Evolutionary conservation across 208 protist species (phyloP), one percentile per base, ranked within the genome.

Genomic region (Trypanosoma avium): DNA sequence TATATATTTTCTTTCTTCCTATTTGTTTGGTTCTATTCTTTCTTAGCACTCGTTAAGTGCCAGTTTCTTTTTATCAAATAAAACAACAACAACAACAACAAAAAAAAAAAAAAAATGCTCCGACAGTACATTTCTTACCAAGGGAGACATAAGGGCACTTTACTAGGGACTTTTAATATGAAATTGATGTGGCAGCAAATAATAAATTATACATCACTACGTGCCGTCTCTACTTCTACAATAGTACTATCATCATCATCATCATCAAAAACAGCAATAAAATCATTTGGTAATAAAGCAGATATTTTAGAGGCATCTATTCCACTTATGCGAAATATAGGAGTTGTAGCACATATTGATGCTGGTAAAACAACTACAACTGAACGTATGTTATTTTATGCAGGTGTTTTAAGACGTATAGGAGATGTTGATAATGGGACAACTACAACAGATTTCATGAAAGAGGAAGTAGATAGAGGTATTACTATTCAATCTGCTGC

Each of bases 371-470:
- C 96, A 24, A 98, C 96, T 6, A 97, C 91, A 29, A 97, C 93
- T 19, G 96, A 98, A 75, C 85, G 96, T 5, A 98, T 98, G 93
- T 86, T 98, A 43, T 97, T 85, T 73, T 97, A 97, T 77, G 72
- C 91, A 2, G 93, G 94, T 33, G 79, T 82, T 27, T 81, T 81
- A 40, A 76, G 73, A 29, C 78, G 91, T 42, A 74, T 97, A 29
- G 97, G 95, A 55, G 95, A 98, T 26, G 97, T 99, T 5, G 94
- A 99, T 62, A 86, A 88, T 54, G 97, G 97, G 38, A 96, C 96
- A 61, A 98, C 97, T 2, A 96, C 97, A 6, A 99, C 94, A 24
- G 97, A 99, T 78, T 98, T 94, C 70, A 97, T 99, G 90, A 82
- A 95, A 52, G 81, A 98, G 72, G 97, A 99, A 79, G 82, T 91